A percentile compares a stretch with the other conserved stretches of the same genome.
Evolutionary conservation across 1,139 yeast species (phyloP).

Genomic region (Scheffersomyces cryptocercus): DNA sequence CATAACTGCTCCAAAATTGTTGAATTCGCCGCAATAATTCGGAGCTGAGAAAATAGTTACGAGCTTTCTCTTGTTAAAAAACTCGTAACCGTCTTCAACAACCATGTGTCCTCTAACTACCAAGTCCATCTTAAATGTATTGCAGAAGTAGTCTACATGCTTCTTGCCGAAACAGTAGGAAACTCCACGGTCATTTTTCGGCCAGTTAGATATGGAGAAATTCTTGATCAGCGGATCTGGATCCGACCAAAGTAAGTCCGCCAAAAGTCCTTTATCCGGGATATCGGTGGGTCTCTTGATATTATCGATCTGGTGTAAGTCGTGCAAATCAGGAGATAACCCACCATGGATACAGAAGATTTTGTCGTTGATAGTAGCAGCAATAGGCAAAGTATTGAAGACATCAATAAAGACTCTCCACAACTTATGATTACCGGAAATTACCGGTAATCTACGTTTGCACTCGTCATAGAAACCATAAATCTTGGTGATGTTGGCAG

Average conservation of each 20-base stretch:
- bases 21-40: constrained; percentile 88
- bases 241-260: constrained; percentile 87
- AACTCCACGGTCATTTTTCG: constrained; percentile 84
- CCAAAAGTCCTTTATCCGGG: constrained; percentile 78
- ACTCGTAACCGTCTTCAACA: constrained; percentile 90
- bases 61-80: constrained; percentile 71
- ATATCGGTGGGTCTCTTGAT: constrained; percentile 84
- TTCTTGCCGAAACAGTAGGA: constrained; percentile 77
- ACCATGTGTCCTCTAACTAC: constrained; percentile 91
- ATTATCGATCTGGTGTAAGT: constrained; percentile 65
- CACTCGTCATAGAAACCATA: constrained; percentile 90
- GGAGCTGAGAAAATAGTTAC: constrained; percentile 89
- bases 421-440: constrained; percentile 48
- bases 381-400: constrained; percentile 82
- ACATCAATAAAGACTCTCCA: constrained; percentile 84
- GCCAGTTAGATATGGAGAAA: constrained; percentile 58
- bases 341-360: constrained; percentile 93
- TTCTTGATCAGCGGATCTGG: constrained; percentile 63
- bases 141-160: constrained; percentile 71
- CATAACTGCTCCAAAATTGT: constrained; percentile 91
- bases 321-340: constrained; percentile 70
- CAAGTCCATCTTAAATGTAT: constrained; percentile 71
- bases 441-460: constrained; percentile 65
- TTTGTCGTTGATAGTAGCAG: constrained; percentile 82
- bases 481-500: constrained; percentile 79